Conservation (phyloP, 805 yeast genomes). For the Cyberlindnera xylosilytica region DNA sequence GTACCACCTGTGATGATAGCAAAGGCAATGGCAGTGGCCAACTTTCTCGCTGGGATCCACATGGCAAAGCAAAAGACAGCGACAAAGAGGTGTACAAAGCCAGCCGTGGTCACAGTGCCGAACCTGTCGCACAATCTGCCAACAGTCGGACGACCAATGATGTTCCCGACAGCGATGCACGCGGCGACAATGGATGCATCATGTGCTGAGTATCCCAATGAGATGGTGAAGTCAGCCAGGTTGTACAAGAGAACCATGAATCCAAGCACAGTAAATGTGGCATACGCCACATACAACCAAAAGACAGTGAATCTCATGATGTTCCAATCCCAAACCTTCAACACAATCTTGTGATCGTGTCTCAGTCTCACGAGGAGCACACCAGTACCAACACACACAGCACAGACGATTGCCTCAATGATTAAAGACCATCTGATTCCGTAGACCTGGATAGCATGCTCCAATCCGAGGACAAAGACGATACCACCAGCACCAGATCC, state of each 20-base stretch:
- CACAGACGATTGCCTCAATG: slow-evolving; percentile 37
- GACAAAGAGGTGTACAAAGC: slow-evolving; percentile 36
- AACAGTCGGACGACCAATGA: slow-evolving; percentile 52
- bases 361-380: slow-evolving; percentile 37
- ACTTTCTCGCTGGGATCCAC: slow-evolving; percentile 58
- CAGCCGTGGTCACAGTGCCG: slow-evolving; percentile 50
- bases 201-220: slow-evolving; percentile 51
- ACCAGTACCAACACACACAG: slow-evolving; percentile 33
- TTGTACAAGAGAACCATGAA: slow-evolving; percentile 58
- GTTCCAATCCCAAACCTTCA: slow-evolving; percentile 38
- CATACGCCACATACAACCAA: slow-evolving; percentile 39
- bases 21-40: slow-evolving; percentile 51
- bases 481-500: slow-evolving; percentile 46
- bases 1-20: slow-evolving; percentile 50
- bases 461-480: slow-evolving; percentile 36
- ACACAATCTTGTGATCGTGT: slow-evolving; percentile 32
- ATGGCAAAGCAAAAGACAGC: slow-evolving; percentile 42
- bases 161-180: slow-evolving; percentile 57
- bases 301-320: slow-evolving; percentile 40
- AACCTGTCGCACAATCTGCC: slow-evolving; percentile 48
- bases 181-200: slow-evolving; percentile 60
- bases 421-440: slow-evolving; percentile 34
- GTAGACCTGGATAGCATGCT: slow-evolving; percentile 31
- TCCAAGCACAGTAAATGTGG: slow-evolving; percentile 51
- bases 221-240: slow-evolving; percentile 55